Conservation (phyloP, 192 early-diverging fungal species). For the Backusella circina region DNA sequence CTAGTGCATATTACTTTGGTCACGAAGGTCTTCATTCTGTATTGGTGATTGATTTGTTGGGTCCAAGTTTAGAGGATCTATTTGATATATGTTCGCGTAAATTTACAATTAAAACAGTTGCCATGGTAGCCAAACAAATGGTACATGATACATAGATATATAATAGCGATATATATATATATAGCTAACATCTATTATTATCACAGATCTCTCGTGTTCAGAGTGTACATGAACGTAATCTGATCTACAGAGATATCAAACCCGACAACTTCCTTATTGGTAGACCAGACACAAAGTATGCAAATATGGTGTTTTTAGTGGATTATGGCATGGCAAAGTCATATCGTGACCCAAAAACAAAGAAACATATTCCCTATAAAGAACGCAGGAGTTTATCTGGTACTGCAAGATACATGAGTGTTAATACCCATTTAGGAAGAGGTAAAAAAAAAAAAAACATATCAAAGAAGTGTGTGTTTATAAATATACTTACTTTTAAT, state of each 20-base stretch:
- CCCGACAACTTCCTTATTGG: conserved; percentile 98
- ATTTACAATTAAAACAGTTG: conserved; percentile 39
- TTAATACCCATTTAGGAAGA: conserved; percentile 82
- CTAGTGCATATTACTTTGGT: conserved; percentile 88
- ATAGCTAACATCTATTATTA: background rate
- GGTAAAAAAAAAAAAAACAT: too few relatives aligned
- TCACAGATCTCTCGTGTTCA: conserved; percentile 71
- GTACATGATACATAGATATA: conserved; percentile 33
- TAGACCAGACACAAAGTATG: conserved; percentile 53
- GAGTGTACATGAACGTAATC: conserved; percentile 87
- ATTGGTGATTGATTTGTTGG: conserved; percentile 49
- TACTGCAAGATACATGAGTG: conserved; percentile 81
- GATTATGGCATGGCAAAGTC: conserved; percentile 80
- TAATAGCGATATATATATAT: background rate
- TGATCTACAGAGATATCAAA: conserved; percentile 98
- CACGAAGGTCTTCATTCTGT: conserved; percentile 42
- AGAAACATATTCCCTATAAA: conserved; percentile 68
- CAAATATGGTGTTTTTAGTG: conserved; percentile 60
- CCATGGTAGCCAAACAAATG: conserved; percentile 47
- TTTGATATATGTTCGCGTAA: conserved; percentile 37
- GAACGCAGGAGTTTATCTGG: conserved; percentile 57
- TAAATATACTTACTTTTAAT: background rate
- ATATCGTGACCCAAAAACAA: conserved; percentile 73
- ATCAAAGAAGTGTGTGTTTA: background rate
- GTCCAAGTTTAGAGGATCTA: conserved; percentile 46